These are phyloP conservation scores for Miamiensis avidus DNA, from an alignment of 169 alveolate genomes.

Conservation along the genomic window DNA sequence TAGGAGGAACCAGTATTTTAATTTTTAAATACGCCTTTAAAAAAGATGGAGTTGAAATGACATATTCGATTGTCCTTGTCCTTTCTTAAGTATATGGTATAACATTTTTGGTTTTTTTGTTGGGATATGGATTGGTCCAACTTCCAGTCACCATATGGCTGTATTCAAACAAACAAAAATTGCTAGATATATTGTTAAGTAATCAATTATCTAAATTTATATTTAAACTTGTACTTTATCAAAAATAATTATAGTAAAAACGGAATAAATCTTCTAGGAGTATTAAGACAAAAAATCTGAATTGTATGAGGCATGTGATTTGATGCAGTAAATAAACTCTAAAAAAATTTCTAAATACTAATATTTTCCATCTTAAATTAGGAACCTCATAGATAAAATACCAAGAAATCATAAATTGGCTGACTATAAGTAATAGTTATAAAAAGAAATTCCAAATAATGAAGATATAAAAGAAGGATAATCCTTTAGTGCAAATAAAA, in stretches of 20 bases:
- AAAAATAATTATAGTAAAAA: background rate
- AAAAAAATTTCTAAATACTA: too few relatives aligned
- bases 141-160: background rate
- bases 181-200: background rate
- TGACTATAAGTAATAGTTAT: background rate
- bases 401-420: background rate
- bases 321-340: background rate
- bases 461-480: background rate
- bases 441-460: background rate
- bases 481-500: background rate
- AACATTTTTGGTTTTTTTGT: background rate
- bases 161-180: too few relatives aligned
- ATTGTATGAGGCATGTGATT: background rate
- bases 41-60: background rate
- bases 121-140: background rate
- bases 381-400: background rate
- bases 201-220: too few relatives aligned
- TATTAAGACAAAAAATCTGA: background rate
- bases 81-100: background rate
- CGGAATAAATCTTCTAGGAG: background rate
- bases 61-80: background rate
- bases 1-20: background rate
- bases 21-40: too few relatives aligned
- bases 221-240: too few relatives aligned
- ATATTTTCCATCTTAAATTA: too few relatives aligned